Evolutionary conservation across 192 early-diverging fungal species (phyloP), one percentile per base, ranked within the genome.

Genomic region (Backusella tarrabulga): DNA sequence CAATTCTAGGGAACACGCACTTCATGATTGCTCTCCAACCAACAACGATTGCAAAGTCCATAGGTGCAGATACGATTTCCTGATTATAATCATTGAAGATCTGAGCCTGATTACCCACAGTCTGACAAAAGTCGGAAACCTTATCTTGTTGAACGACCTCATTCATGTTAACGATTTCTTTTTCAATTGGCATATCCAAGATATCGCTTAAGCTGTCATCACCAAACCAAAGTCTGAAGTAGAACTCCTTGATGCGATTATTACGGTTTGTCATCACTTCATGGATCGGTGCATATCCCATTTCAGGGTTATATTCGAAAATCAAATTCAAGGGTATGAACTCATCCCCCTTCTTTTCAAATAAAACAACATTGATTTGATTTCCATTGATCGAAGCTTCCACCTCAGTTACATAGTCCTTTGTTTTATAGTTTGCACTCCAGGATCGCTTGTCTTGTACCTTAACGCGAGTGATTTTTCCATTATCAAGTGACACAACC

Each of bases 21-120:
- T 94, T 93, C 81, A 96, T 93, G 71, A 97, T 93, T 36, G 92
- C 88, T 88, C 90, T 89, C 96, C 96, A 93, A 42, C 93, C 95
- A 71, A 94, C 94, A 70, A 96, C 94, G 70, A 98, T 98, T 71
- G 94, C 94, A 86, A 95, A 97, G 85, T 97, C 95, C 94, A 98
- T 93, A 26, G 97, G 97, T 50, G 92, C 91, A 78, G 84, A 87
- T 40, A 91, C 81, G 14, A 90, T 84, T 81, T 92, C 87, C 76
- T 90, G 92, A 77, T 91, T 91, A 77, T 89, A 91, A 34, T 94
- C 92, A 68, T 86, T 86, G 68, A 87, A 93, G 72, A 83, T 82
- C 68, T 91, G 83, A 46, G 85, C 88, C 77, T 88, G 86, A 84
- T 96, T 96, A 75, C 92, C 90, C 26, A 96, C 88, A 69, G 91